Evolutionary conservation across 306 rosid species (phyloP).

Genomic region (Cicer yamashitae): DNA sequence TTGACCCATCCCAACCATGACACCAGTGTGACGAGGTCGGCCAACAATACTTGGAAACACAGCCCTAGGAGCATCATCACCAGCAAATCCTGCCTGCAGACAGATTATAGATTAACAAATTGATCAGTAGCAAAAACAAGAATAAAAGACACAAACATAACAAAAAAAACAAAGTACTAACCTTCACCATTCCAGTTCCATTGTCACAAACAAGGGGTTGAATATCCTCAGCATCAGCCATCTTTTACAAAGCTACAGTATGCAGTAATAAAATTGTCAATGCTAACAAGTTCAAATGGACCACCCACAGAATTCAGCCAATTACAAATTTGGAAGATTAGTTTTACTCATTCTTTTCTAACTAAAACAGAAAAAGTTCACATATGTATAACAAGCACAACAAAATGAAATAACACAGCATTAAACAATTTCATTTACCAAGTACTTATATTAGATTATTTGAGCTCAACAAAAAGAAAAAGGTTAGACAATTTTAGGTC

Average conservation of each 20-base stretch:
- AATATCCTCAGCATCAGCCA: constrained; percentile 96
- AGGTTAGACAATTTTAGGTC: neutral
- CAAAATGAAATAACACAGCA: constrained; percentile 3
- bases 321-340: constrained; percentile 11
- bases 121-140: neutral
- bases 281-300: neutral
- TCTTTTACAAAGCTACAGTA: constrained; percentile 56
- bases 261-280: constrained; percentile 3
- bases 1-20: constrained; percentile 99
- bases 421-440: neutral
- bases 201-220: constrained; percentile 98
- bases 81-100: constrained; percentile 94
- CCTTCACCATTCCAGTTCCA: constrained; percentile 99
- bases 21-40: constrained; percentile 95
- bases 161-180: constrained; percentile 42
- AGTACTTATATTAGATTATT: neutral
- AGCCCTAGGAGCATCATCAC: constrained; percentile 99
- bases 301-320: neutral
- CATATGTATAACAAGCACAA: neutral
- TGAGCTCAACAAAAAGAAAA: neutral
- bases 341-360: constrained; percentile 1
- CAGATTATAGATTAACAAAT: neutral
- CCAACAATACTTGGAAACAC: constrained; percentile 98
- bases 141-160: neutral
- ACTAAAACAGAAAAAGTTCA: neutral